phyloP scores from a whole-genome alignment of 345 rosid genomes.

The Salix brachista region DNA sequence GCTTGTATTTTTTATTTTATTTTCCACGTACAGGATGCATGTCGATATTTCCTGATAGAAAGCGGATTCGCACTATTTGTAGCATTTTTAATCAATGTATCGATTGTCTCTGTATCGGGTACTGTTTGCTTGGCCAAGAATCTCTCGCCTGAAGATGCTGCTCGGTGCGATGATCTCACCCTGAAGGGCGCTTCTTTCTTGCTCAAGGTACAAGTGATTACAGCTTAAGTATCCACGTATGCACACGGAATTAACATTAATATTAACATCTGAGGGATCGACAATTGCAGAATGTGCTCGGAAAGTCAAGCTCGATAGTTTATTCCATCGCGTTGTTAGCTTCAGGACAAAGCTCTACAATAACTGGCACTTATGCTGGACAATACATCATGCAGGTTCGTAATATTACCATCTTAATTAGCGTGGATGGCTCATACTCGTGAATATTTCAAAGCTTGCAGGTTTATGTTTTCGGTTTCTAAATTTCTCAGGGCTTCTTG shows the following conservation, averaged over 20 bases:
- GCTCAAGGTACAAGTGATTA: background rate
- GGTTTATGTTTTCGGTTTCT: too few species aligned
- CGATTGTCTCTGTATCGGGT: slow-evolving; percentile 46
- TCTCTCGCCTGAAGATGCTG: background rate
- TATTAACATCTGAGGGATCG: background rate
- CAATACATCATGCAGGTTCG: slow-evolving; percentile 40
- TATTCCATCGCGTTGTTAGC: slow-evolving; percentile 52
- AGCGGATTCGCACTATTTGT: slow-evolving; percentile 45
- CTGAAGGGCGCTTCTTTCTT: background rate
- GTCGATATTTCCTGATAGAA: slow-evolving; percentile 48
- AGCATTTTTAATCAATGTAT: slow-evolving; percentile 51
- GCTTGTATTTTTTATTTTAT: too few species aligned
- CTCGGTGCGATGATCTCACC: background rate
- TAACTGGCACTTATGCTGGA: slow-evolving; percentile 60
- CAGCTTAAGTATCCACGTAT: background rate
- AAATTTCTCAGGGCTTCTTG: slow-evolving; percentile 47
- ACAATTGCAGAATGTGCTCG: slow-evolving; percentile 42
- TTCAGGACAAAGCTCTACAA: slow-evolving; percentile 58
- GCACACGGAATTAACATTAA: too few species aligned
- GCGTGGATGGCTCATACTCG: too few species aligned
- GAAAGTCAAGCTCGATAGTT: slow-evolving; percentile 39
- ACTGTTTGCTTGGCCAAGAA: slow-evolving; percentile 27
- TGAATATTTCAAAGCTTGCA: too few species aligned
- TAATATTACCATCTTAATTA: too few species aligned
- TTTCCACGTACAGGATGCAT: slow-evolving; percentile 34